Conservation (phyloP, 2,329 filamentous ascomycete species). For the Clarireedia monteithiana region DNA sequence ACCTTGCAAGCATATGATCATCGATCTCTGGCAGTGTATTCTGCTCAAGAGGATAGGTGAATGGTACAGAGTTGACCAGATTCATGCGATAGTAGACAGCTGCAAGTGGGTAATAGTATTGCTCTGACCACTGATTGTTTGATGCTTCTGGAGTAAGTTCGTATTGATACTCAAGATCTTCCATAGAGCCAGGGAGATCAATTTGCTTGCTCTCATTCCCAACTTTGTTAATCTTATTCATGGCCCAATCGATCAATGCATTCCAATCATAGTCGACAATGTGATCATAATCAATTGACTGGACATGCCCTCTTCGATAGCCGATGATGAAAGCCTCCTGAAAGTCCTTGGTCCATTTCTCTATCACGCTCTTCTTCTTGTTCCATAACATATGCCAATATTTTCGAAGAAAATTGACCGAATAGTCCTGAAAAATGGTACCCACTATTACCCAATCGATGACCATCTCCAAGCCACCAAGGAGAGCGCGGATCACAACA, state of each 20-base stretch:
- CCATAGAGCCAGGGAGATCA: slow-evolving; percentile 40
- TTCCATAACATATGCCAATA: slow-evolving; percentile 48
- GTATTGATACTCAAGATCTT: slow-evolving; percentile 38
- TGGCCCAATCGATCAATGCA: slow-evolving; percentile 57
- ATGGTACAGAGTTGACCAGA: slow-evolving; percentile 36
- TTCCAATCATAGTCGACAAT: slow-evolving; percentile 62
- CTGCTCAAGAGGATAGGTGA: slow-evolving; percentile 30
- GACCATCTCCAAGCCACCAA: slow-evolving; percentile 51
- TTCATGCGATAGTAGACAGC: slow-evolving; percentile 34
- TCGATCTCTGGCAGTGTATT: slow-evolving; percentile 15
- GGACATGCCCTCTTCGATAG: slow-evolving; percentile 54
- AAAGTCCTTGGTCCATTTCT: slow-evolving; percentile 53
- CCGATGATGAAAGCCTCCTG: slow-evolving; percentile 57
- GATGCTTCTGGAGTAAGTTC: slow-evolving; percentile 7
- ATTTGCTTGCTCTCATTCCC: slow-evolving; percentile 33
- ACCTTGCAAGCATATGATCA: slow-evolving; percentile 39
- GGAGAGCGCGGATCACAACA: slow-evolving; percentile 47
- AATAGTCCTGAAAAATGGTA: slow-evolving; percentile 46
- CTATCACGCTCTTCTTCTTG: slow-evolving; percentile 44
- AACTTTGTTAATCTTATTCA: slow-evolving; percentile 30
- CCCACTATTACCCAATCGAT: slow-evolving; percentile 55
- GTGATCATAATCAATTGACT: slow-evolving; percentile 55
- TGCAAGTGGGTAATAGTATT: slow-evolving; percentile 39
- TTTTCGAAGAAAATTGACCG: slow-evolving; percentile 42
- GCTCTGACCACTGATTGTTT: slow-evolving; percentile 26